phyloP scores from a whole-genome alignment of 345 rosid genomes.

The Gossypioides kirkii region DNA sequence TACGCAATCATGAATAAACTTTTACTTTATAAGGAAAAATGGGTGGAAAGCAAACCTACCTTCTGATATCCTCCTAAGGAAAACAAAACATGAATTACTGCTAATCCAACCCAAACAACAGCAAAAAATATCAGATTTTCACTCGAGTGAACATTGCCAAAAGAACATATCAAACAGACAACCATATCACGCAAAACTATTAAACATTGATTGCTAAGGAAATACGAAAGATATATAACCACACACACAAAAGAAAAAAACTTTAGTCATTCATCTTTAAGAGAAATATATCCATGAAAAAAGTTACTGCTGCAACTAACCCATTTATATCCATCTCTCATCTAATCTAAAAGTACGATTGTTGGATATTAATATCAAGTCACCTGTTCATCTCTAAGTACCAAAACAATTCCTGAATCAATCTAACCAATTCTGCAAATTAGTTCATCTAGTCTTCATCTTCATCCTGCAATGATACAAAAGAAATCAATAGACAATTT shows the following conservation, averaged over 20 bases:
- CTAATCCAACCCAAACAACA: background rate
- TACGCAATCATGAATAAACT: no score
- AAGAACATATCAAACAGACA: background rate
- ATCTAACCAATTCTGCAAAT: conserved; percentile 18
- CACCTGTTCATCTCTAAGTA: conserved; percentile 21
- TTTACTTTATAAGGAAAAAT: no score
- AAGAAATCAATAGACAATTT: background rate
- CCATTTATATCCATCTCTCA: conserved; percentile 10
- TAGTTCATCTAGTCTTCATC: conserved; percentile 40
- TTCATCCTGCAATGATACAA: conserved; percentile 40
- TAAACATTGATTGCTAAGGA: no score
- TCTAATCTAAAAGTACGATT: conserved; percentile 15
- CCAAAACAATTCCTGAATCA: conserved; percentile 11
- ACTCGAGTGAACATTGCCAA: background rate
- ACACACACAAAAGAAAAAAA: background rate
- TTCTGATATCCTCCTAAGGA: background rate
- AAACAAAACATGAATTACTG: background rate
- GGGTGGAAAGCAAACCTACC: no score
- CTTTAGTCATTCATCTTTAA: conserved; percentile 17
- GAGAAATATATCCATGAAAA: conserved; percentile 16
- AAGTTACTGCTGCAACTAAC: conserved; percentile 14
- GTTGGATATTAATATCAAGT: background rate
- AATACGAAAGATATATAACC: no score
- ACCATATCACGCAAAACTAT: background rate
- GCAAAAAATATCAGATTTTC: no score